These are phyloP conservation scores for Clavispora phyllophila DNA, from an alignment of 805 yeast species.

Conservation along the genomic window DNA sequence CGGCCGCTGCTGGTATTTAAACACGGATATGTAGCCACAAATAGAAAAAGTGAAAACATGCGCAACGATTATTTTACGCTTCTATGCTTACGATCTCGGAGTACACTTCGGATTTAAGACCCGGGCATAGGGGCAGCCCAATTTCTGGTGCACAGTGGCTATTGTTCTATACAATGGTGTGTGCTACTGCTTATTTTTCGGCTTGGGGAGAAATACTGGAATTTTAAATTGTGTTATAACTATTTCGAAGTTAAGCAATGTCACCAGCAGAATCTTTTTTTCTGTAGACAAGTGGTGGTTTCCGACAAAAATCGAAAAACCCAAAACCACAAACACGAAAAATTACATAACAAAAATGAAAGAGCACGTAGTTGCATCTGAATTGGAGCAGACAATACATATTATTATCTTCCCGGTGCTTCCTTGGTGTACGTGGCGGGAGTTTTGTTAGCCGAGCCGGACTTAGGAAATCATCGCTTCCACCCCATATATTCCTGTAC, in stretches of 20 bases:
- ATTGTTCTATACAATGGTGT: not conserved
- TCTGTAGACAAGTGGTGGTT: no score
- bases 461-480: not conserved
- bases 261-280: no score
- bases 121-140: not conserved
- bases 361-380: no score
- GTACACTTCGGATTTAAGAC: not conserved
- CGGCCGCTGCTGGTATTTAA: not conserved
- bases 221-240: not conserved
- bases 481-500: not conserved
- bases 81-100: not conserved
- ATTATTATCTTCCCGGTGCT: no score
- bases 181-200: no score
- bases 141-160: not conserved
- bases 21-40: not conserved
- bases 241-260: not conserved
- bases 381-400: no score
- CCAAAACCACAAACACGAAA: not conserved
- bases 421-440: no score
- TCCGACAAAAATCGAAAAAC: not conserved
- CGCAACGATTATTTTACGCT: not conserved
- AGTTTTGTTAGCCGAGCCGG: not conserved
- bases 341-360: no score
- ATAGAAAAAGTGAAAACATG: not conserved
- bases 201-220: not conserved